These are phyloP conservation scores for Coprinopsis sp. DNA, from an alignment of 768 basidiomycete species.

Conservation along the genomic window DNA sequence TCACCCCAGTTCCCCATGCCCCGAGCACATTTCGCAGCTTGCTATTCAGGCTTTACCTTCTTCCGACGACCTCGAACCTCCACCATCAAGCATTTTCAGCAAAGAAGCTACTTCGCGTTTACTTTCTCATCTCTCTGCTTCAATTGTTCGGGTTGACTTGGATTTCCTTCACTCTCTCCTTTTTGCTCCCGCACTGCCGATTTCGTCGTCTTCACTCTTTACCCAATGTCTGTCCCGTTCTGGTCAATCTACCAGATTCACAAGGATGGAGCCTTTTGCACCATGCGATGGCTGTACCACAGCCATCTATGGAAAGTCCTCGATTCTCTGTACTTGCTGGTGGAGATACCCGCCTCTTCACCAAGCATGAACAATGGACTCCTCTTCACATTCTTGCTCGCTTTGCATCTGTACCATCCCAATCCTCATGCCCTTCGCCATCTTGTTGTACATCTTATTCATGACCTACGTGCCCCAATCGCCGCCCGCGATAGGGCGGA, in stretches of 20 bases:
- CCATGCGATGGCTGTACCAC: slow-evolving; percentile 46
- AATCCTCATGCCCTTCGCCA: slow-evolving; percentile 51
- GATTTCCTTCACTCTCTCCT: slow-evolving; percentile 50
- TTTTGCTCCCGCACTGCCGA: slow-evolving; percentile 40
- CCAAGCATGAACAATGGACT: slow-evolving; percentile 56
- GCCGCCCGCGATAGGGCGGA: slow-evolving; percentile 59
- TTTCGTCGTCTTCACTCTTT: slow-evolving; percentile 37
- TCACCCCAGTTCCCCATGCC: slow-evolving; percentile 29
- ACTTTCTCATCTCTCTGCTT: slow-evolving; percentile 52
- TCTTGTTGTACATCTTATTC: slow-evolving; percentile 64
- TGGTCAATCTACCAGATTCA: slow-evolving; percentile 65
- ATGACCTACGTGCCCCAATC: slow-evolving; percentile 65
- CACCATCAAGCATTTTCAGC: slow-evolving; percentile 38
- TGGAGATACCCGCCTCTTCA: slow-evolving; percentile 70
- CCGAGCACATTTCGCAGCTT: slow-evolving; percentile 34
- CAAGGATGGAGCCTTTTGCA: slow-evolving; percentile 74
- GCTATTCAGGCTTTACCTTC: slow-evolving; percentile 34
- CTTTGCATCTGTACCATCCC: slow-evolving; percentile 28
- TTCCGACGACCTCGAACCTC: slow-evolving; percentile 35
- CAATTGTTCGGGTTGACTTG: slow-evolving; percentile 45
- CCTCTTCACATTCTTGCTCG: slow-evolving; percentile 64
- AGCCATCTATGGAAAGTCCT: slow-evolving; percentile 58
- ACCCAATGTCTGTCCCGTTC: slow-evolving; percentile 45
- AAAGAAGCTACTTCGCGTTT: slow-evolving; percentile 35
- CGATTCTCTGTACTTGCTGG: slow-evolving; percentile 72